Base-by-base conservation (phyloP, 2,329 filamentous ascomycete species). In the Purpureocillium lavendulum region DNA sequence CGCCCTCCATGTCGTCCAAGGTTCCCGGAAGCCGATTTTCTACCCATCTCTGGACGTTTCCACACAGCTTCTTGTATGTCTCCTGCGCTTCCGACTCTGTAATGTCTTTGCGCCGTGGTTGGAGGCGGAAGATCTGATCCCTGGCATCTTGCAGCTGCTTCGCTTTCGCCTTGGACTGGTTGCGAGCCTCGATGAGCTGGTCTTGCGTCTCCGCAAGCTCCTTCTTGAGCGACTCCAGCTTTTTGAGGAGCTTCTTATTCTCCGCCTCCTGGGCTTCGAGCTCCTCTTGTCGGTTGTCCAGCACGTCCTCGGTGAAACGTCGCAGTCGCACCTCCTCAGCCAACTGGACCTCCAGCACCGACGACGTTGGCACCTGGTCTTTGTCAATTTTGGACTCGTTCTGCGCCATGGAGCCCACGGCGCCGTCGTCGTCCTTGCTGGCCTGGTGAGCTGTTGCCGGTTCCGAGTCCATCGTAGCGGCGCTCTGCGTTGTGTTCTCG, bases 31-130 rank as follows among this genome's bases (percentile, higher is more conserved):
- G 49, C 18, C 57, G 54, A 35, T 58, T 56, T 38, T 62, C 57
- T 26, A 61, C 59, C 60, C 60, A 63, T 39, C 59, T 48, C 39
- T 60, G 57, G 9, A 63, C 52, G 26, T 53, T 60, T 17, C 52
- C 50, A 41, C 57, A 55, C 26, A 63, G 44, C 13, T 38, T 45
- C 41, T 54, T 55, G 45, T 62, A 63, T 9, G 48, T 49, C 21
- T 61, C 59, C 26, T 49, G 51, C 2, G 60, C 60, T 36, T 63
- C 60, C 2, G 53, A 42, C 35, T 63, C 60, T 6, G 57, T 61
- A 18, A 63, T 54, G 26, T 63, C 59, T 42, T 53, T 56, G 37
- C 59, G 51, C n/a, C 42, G 41, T 6, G 57, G 51, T 35, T 61
- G 58, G 2, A 60, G 47, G 14, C 48, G 56, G 38, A 56, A 59